Percentiles rank a stretch among this genome's conserved stretches.
Conservation (phyloP, 2,329 filamentous ascomycete species). For the Aureobasidium sp. region DNA sequence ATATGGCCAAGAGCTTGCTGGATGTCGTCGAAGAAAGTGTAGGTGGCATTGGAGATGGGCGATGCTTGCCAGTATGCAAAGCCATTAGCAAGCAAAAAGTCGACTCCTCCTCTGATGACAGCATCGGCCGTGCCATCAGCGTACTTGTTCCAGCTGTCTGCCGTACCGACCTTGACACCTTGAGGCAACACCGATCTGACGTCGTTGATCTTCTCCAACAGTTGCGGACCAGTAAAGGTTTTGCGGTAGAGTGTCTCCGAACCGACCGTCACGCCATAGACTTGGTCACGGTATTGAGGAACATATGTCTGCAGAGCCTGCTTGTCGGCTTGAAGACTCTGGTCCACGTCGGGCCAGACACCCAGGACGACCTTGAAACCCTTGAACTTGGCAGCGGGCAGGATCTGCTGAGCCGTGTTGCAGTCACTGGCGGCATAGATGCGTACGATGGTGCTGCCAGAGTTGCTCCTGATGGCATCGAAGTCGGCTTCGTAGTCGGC, state of each 20-base stretch:
- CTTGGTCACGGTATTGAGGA: conserved; percentile 44
- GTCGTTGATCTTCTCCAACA: conserved; percentile 53
- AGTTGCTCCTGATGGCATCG: conserved; percentile 45
- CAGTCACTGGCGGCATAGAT: conserved; percentile 61
- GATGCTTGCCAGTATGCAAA: conserved; percentile 67
- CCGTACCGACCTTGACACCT: conserved; percentile 53
- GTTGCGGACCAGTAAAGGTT: conserved; percentile 52
- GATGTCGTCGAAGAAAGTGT: conserved; percentile 60
- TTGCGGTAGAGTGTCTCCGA: conserved; percentile 63
- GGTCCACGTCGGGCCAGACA: conserved; percentile 59
- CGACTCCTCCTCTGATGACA: conserved; percentile 51
- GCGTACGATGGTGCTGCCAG: conserved; percentile 49
- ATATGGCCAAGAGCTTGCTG: conserved; percentile 55
- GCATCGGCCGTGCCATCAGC: conserved; percentile 59
- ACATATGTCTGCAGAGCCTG: conserved; percentile 45
- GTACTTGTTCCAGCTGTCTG: conserved; percentile 66
- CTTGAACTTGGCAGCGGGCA: conserved; percentile 57
- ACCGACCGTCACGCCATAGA: conserved; percentile 62
- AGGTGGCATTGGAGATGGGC: conserved; percentile 47
- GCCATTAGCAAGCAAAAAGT: conserved; percentile 58
- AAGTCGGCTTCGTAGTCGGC: conserved; percentile 59
- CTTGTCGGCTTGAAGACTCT: conserved; percentile 53
- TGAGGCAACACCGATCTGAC: conserved; percentile 47
- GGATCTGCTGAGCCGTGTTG: conserved; percentile 51
- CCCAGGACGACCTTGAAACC: conserved; percentile 61